A percentile compares a stretch with the other conserved stretches of the same genome.
Evolutionary conservation across 805 yeast genomes (phyloP).

Genomic region (Sugiyamaella lignohabitans): DNA sequence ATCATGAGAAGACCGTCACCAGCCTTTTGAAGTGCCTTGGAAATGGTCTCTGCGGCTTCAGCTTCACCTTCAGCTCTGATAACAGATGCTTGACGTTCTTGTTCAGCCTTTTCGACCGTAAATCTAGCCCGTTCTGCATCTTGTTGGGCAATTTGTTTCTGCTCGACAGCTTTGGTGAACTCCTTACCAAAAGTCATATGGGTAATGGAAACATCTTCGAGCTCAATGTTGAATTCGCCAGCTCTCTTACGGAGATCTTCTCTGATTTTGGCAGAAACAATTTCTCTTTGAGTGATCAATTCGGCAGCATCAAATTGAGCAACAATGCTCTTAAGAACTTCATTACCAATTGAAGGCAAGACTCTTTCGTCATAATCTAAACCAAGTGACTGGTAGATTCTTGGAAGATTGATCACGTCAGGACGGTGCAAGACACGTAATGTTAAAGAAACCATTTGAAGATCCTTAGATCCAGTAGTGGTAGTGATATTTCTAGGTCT

Average conservation of each 20-base stretch:
- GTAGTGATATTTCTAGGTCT: conserved; percentile 87
- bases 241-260: conserved; percentile 81
- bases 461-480: conserved; percentile 93
- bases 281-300: conserved; percentile 93
- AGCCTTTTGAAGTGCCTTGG: conserved; percentile 84
- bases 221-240: conserved; percentile 76
- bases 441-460: conserved; percentile 91
- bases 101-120: conserved; percentile 93
- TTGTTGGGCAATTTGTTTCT: conserved; percentile 98
- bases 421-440: conserved; percentile 92
- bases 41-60: conserved; percentile 92
- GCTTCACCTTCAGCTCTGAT: conserved; percentile 99
- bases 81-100: conserved; percentile 89
- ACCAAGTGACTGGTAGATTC: conserved; percentile 85
- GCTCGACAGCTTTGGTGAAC: conserved; percentile 97
- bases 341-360: conserved; percentile 87
- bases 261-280: conserved; percentile 82
- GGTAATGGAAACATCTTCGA: conserved; percentile 96
- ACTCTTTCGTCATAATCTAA: conserved; percentile 93
- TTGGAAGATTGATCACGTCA: conserved; percentile 73
- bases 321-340: conserved; percentile 80
- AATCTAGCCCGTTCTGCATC: conserved; percentile 97
- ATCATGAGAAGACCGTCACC: conserved; percentile 94
- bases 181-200: conserved; percentile 96
- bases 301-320: conserved; percentile 97